Evolutionary conservation across 2,329 filamentous ascomycete genomes (phyloP), one percentile per base, ranked within the genome.

Genomic region (Xylariaceae sp.): DNA sequence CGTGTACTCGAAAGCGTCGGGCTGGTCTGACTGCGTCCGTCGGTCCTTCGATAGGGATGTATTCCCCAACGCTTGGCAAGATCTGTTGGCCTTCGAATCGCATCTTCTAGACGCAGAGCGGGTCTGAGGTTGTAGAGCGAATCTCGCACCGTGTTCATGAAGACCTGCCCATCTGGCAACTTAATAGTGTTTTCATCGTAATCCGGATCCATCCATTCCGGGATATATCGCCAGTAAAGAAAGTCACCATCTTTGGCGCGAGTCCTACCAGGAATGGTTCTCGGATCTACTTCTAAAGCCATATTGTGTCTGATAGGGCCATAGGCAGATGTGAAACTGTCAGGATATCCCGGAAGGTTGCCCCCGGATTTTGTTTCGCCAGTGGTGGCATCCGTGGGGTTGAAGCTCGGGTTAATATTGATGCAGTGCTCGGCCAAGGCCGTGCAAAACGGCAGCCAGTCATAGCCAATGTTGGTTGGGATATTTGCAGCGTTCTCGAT

Each of bases 11-110:
- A 44, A 18, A 48, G 38, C 1, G 55, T 50, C 2, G 59, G 57
- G 32, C 57, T 61, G 22, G 56, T 44, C 19, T 56, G 50, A 35
- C 59, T 62, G 15, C 56, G 51, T 2, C 59, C 57, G 11, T 53
- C 51, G 1, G 8, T 7, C 9, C 32, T 15, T 7, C 55, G 49
- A 11, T 50, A 51, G 0, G 50, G 49, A 19, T 53, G 47, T 4
- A 61, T 54, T 1, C 59, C 59, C 34, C 53, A 61, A 2, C 56
- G 52, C 17, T 35, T 43, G 2, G 56, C 59, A 31, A 54, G 59
- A 0, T 39, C 19, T 0, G 57, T 58, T 15, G 57, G 56, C 6
- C 42, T 38, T 1, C 39, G 44, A 1, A 52, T 12, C 2, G 4
- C n/a, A 28, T 61, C 59, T 3, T 34, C 19, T 1, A 47, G 4